Conservation (phyloP, 805 yeast species). For the Candida ponderosae region DNA sequence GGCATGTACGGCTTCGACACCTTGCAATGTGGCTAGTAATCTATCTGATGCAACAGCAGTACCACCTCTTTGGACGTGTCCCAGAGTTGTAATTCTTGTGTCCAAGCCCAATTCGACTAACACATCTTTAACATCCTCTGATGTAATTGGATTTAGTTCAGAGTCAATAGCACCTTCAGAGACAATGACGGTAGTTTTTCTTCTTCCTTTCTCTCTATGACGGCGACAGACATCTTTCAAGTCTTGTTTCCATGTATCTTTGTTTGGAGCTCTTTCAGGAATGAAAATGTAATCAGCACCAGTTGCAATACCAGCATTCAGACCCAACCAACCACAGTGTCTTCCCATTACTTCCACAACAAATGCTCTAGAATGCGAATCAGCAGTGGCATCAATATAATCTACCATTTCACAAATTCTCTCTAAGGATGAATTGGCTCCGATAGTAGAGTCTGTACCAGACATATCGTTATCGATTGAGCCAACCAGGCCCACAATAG, state of each 20-base stretch:
- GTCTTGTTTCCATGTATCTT: slow-evolving; percentile 58
- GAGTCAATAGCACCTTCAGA: slow-evolving; percentile 80
- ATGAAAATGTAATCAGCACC: slow-evolving; percentile 77
- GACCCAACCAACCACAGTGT: slow-evolving; percentile 84
- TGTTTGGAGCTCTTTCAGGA: slow-evolving; percentile 70
- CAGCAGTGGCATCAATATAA: slow-evolving; percentile 79
- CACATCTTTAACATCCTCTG: slow-evolving; percentile 58
- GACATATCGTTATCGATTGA: slow-evolving; percentile 84
- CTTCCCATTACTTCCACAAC: slow-evolving; percentile 87
- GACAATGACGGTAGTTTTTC: slow-evolving; percentile 73
- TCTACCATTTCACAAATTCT: slow-evolving; percentile 71
- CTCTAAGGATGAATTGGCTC: slow-evolving; percentile 71
- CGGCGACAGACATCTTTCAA: slow-evolving; percentile 54
- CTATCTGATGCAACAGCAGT: slow-evolving; percentile 72
- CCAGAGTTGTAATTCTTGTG: slow-evolving; percentile 70
- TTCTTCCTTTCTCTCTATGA: slow-evolving; percentile 65
- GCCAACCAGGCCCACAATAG: slow-evolving; percentile 70
- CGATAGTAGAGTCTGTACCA: slow-evolving; percentile 77
- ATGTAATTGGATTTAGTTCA: slow-evolving; percentile 58
- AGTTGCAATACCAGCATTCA: slow-evolving; percentile 74
- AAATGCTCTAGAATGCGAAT: slow-evolving; percentile 76
- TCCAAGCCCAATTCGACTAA: slow-evolving; percentile 64
- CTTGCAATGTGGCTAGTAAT: slow-evolving; percentile 67
- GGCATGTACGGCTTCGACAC: slow-evolving; percentile 76
- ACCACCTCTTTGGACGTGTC: slow-evolving; percentile 83